Conservation (phyloP, 2,329 filamentous ascomycete genomes). For the Myriosclerotinia scirpicola region DNA sequence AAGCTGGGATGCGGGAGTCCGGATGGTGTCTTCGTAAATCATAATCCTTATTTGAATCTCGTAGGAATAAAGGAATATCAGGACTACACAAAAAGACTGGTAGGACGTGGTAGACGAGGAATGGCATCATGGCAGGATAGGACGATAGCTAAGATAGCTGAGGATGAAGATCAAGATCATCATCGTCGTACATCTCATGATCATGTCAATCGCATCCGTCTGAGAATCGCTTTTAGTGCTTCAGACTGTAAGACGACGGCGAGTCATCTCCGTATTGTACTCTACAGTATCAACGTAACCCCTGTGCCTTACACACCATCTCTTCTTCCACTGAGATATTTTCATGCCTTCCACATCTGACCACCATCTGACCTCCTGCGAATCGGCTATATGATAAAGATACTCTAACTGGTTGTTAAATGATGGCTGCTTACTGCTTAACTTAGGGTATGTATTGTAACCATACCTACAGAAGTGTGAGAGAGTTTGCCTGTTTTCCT, state of each 20-base stretch:
- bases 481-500: constrained; percentile 15
- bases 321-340: neutral
- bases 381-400: neutral
- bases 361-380: constrained; percentile 17
- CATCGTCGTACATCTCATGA: constrained; percentile 14
- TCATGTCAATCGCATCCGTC: neutral
- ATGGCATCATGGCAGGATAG: neutral
- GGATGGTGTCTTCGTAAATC: constrained; percentile 1
- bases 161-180: constrained; percentile 6
- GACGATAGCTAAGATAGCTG: constrained; percentile 5
- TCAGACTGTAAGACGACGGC: constrained; percentile 2
- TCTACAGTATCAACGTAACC: neutral
- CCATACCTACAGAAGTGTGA: constrained; percentile 14
- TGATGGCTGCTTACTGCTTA: constrained; percentile 1
- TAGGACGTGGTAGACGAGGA: neutral
- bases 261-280: constrained; percentile 11
- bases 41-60: neutral
- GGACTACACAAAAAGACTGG: neutral
- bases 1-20: constrained; percentile 12
- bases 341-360: neutral
- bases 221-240: neutral
- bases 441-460: constrained; percentile 1
- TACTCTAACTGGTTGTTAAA: constrained; percentile 4
- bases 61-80: constrained; percentile 7
- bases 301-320: constrained; percentile 2